Conservation (phyloP, 495 filamentous ascomycete species). For the Hapsidospora chrysogenum region DNA sequence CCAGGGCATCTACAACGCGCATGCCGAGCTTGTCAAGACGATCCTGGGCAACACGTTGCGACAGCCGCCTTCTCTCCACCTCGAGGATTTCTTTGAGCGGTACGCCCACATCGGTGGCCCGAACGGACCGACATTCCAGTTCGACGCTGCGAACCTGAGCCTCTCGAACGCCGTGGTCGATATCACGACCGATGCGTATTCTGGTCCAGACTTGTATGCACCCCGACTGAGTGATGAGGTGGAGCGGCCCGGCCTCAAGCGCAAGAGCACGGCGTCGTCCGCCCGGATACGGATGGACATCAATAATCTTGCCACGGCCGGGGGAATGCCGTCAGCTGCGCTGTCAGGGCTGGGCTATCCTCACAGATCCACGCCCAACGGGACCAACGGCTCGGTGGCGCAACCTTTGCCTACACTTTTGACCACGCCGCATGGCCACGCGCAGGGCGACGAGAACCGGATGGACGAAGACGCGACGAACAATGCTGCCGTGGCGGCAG, state of each 20-base stretch:
- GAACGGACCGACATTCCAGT: slow-evolving; percentile 24
- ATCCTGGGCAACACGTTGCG: slow-evolving; percentile 39
- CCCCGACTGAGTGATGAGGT: slow-evolving; percentile 13
- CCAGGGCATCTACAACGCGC: slow-evolving; percentile 53
- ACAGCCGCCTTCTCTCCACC: slow-evolving; percentile 62
- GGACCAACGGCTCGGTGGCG: too few relatives aligned
- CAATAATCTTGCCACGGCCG: too few relatives aligned
- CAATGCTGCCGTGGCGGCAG: too few relatives aligned
- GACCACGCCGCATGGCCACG: too few relatives aligned
- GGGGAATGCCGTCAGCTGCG: too few relatives aligned
- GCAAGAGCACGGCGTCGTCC: slow-evolving; percentile 21
- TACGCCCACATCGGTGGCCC: slow-evolving; percentile 35
- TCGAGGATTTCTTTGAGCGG: slow-evolving; percentile 76
- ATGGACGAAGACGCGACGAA: too few relatives aligned
- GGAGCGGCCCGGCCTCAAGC: slow-evolving; percentile 20
- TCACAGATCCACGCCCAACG: background rate
- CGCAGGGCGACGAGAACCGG: too few relatives aligned
- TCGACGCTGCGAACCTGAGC: slow-evolving; percentile 32
- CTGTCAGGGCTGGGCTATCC: slow-evolving; percentile 1
- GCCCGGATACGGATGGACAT: slow-evolving; percentile 5
- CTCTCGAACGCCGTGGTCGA: slow-evolving; percentile 37
- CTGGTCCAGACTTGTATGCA: slow-evolving; percentile 23
- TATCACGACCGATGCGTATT: slow-evolving; percentile 27
- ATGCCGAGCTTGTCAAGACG: slow-evolving; percentile 56
- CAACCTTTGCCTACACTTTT: too few relatives aligned